Conservation (phyloP, 768 basidiomycete genomes). For the Brasilioporus rufonigricans region DNA sequence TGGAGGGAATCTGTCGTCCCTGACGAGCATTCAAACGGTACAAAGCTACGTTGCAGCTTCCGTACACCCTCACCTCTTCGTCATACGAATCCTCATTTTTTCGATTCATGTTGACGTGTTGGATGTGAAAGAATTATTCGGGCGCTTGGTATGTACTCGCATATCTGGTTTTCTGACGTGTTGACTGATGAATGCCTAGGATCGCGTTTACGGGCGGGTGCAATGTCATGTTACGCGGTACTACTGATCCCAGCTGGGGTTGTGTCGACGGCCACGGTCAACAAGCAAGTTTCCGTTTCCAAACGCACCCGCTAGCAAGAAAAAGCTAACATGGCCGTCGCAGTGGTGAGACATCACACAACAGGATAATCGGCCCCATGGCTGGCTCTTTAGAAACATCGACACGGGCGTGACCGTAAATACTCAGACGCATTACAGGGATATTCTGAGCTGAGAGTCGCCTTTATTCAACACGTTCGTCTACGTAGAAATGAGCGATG, state of each 20-base stretch:
- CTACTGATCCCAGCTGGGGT: constrained; percentile 45
- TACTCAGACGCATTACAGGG: too few species aligned
- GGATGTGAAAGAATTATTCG: constrained; percentile 37
- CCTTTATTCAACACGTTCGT: not conserved
- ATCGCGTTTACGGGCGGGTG: constrained; percentile 49
- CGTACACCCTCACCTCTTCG: too few species aligned
- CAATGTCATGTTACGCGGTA: constrained; percentile 58
- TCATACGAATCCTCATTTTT: too few species aligned
- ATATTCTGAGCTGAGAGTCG: constrained; percentile 17
- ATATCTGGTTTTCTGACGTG: not conserved
- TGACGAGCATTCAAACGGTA: too few species aligned
- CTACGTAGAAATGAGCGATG: not conserved
- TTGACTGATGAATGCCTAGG: constrained; percentile 33
- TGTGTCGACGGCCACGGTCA: constrained; percentile 65
- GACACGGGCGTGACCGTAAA: constrained; percentile 45
- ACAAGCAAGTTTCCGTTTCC: constrained; percentile 32
- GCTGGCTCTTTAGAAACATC: constrained; percentile 50
- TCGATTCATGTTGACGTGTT: too few species aligned
- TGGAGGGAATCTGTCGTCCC: too few species aligned
- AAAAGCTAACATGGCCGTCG: too few species aligned
- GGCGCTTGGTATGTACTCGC: constrained; percentile 21
- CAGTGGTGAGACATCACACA: too few species aligned
- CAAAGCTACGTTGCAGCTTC: too few species aligned
- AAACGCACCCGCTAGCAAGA: not conserved
- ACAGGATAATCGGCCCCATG: constrained; percentile 49